A percentile compares a stretch with the other conserved stretches of the same genome.
Evolutionary conservation across 108 stramenopile genomes (phyloP).

Genomic region (Cyclotella distinguenda): DNA sequence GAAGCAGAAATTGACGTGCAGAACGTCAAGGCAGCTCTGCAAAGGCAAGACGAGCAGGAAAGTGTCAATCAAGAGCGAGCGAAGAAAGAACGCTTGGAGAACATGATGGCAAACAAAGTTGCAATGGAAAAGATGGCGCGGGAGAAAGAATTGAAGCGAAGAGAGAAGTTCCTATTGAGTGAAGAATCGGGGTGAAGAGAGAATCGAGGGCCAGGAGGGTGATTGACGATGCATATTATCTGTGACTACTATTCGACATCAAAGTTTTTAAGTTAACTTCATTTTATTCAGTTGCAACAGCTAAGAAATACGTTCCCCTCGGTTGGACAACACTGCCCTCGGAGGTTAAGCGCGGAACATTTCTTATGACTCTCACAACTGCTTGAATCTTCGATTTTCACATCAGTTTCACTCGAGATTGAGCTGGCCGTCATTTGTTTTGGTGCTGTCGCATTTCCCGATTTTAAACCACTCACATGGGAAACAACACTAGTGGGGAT

Average conservation of each 20-base stretch:
- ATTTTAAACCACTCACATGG: not conserved
- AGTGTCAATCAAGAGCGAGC: constrained; percentile 14
- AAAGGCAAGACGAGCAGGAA: constrained; percentile 26
- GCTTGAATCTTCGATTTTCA: no score
- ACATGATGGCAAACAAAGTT: constrained; percentile 23
- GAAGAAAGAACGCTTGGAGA: constrained; percentile 10
- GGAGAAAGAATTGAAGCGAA: constrained; percentile 15
- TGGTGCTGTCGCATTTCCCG: not conserved
- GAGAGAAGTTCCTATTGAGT: constrained; percentile 12
- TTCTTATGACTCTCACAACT: constrained; percentile 42
- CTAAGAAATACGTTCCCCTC: constrained; percentile 19
- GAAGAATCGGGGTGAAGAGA: constrained; percentile 26
- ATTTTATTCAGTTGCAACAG: constrained; percentile 42
- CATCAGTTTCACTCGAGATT: not conserved
- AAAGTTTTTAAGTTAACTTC: no score
- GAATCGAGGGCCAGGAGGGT: constrained; percentile 17
- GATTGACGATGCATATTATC: no score
- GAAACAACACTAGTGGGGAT: not conserved
- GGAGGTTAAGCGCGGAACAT: constrained; percentile 34
- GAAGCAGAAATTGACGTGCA: constrained; percentile 27
- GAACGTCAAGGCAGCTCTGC: constrained; percentile 15
- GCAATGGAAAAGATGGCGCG: constrained; percentile 10
- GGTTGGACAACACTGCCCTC: constrained; percentile 63
- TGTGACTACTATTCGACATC: no score
- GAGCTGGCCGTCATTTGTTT: not conserved